These are phyloP conservation scores for Yarrowia keelungensis DNA, from an alignment of 805 yeast genomes.

Conservation along the genomic window DNA sequence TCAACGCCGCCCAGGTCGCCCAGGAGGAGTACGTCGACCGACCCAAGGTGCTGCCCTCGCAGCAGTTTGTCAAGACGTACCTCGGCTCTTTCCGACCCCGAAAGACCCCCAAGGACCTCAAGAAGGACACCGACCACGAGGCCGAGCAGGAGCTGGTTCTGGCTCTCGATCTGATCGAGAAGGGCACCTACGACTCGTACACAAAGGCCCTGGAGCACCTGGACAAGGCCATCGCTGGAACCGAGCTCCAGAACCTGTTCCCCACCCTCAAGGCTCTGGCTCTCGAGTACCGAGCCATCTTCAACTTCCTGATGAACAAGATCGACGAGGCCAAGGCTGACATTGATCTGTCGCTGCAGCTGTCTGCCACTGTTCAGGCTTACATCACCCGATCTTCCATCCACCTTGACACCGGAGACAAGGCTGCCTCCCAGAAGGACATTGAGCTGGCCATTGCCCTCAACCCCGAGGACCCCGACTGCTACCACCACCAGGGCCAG, in stretches of 20 bases:
- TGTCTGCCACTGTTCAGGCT: constrained; percentile 76
- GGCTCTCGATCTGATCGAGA: constrained; percentile 64
- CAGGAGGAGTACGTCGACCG: constrained; percentile 62
- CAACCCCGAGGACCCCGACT: constrained; percentile 77
- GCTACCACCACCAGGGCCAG: constrained; percentile 95
- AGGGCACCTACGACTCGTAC: constrained; percentile 61
- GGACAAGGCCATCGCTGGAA: constrained; percentile 46
- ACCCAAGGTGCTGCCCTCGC: constrained; percentile 72
- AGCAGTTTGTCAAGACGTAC: constrained; percentile 77
- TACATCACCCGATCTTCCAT: constrained; percentile 82
- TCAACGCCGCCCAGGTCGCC: constrained; percentile 76
- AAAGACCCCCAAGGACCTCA: constrained; percentile 58
- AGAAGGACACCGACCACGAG: constrained; percentile 60
- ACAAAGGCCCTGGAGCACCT: constrained; percentile 64
- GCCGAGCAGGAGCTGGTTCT: constrained; percentile 70
- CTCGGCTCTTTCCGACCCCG: constrained; percentile 78
- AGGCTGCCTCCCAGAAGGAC: constrained; percentile 65
- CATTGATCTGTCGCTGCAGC: constrained; percentile 67
- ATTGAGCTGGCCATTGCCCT: constrained; percentile 74
- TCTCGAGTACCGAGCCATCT: constrained; percentile 81
- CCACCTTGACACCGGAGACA: constrained; percentile 77
- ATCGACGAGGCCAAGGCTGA: constrained; percentile 67
- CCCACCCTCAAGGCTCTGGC: constrained; percentile 61
- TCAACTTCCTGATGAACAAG: constrained; percentile 81
- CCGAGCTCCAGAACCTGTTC: constrained; percentile 48